phyloP scores from a whole-genome alignment of 2,329 filamentous ascomycete genomes.

The Myriosclerotinia scirpicola region DNA sequence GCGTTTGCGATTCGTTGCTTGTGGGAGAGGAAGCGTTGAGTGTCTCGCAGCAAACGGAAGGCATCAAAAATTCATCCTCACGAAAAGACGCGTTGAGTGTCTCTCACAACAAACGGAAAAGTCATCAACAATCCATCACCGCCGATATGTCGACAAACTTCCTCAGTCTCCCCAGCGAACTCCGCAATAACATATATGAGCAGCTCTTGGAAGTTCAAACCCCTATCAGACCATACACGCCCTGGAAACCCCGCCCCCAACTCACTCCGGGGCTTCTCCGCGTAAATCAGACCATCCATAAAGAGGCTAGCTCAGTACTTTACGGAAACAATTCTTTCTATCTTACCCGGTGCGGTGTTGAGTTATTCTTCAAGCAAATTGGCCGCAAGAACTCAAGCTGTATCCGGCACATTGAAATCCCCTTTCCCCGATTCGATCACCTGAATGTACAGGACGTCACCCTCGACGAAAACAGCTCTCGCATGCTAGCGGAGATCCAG shows the following conservation, averaged over 20 bases:
- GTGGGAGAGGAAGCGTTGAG: background rate
- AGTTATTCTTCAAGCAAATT: conserved; percentile 31
- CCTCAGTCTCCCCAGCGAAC: conserved; percentile 21
- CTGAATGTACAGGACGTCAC: conserved; percentile 22
- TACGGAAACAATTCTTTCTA: conserved; percentile 34
- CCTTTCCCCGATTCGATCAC: conserved; percentile 29
- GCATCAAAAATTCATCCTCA: background rate
- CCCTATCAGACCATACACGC: background rate
- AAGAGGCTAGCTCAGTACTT: conserved; percentile 32
- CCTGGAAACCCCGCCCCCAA: background rate
- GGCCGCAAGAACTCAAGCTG: conserved; percentile 30
- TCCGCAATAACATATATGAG: conserved; percentile 24
- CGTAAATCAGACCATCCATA: conserved; percentile 31
- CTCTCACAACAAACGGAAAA: conserved; percentile 3
- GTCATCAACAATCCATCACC: background rate
- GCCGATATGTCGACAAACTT: conserved; percentile 18
- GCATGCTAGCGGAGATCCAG: conserved; percentile 29
- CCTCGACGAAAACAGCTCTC: conserved; percentile 22
- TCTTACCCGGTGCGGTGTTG: conserved; percentile 24
- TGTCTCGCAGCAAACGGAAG: conserved; percentile 2
- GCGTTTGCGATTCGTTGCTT: background rate
- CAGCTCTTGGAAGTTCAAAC: background rate
- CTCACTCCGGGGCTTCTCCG: conserved; percentile 27
- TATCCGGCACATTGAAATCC: conserved; percentile 27
- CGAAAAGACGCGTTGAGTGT: background rate